Percentiles rank a stretch among this genome's conserved stretches.
phyloP scores from a whole-genome alignment of 306 rosid species.

The Hippophae rhamnoides region DNA sequence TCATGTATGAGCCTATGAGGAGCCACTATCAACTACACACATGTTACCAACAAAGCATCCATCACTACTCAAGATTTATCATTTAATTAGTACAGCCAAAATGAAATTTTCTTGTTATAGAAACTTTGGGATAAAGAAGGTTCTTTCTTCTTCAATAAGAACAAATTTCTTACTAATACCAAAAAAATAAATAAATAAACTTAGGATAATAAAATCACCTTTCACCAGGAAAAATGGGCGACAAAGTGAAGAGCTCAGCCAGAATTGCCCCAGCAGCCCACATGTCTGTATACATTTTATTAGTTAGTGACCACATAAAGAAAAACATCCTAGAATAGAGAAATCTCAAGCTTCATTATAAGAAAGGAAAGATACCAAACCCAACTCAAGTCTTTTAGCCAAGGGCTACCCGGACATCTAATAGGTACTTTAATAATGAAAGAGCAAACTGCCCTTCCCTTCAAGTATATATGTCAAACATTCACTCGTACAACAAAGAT shows the following conservation, averaged over 20 bases:
- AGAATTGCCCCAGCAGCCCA: slow-evolving; percentile 87
- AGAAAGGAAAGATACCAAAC: not conserved
- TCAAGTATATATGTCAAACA: not conserved
- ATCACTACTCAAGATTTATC: no score
- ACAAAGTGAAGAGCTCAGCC: slow-evolving; percentile 75
- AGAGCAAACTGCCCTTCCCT: not conserved
- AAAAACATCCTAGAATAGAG: slow-evolving; percentile 18
- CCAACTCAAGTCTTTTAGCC: no score
- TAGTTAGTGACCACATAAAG: slow-evolving; percentile 25
- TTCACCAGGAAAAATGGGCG: slow-evolving; percentile 83
- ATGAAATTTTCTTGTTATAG: no score
- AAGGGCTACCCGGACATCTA: no score
- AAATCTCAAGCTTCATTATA: slow-evolving; percentile 1
- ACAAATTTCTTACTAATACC: slow-evolving; percentile 13
- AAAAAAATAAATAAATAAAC: slow-evolving; percentile 2
- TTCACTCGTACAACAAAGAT: not conserved
- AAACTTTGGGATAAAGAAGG: no score
- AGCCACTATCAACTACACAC: no score
- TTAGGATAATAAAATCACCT: slow-evolving; percentile 37
- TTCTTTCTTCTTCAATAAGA: not conserved
- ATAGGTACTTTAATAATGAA: no score
- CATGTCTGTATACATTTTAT: slow-evolving; percentile 54
- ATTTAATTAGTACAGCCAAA: no score
- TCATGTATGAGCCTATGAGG: no score
- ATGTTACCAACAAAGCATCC: no score